Percentiles rank a stretch among this genome's conserved stretches.
phyloP scores from a whole-genome alignment of 1,284 basidiomycete genomes.

The Cryptococcus hybrid region DNA sequence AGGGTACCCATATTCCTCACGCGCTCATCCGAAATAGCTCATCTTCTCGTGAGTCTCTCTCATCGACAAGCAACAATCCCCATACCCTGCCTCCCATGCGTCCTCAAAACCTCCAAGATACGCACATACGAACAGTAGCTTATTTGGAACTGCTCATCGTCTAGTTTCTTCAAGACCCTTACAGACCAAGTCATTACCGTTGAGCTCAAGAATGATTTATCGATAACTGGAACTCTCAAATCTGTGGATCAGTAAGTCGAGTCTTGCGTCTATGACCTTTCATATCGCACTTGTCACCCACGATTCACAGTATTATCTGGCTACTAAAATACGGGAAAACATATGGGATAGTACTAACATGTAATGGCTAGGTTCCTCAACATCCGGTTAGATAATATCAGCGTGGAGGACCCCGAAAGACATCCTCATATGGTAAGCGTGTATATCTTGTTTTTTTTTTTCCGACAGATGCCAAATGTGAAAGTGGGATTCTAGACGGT shows the following conservation, averaged over 20 bases:
- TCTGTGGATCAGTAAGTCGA: slow-evolving; percentile 89
- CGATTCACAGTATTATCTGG: not conserved
- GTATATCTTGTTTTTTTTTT: not conserved
- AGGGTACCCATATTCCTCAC: too few relatives aligned
- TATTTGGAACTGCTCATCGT: too few relatives aligned
- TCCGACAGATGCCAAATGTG: not conserved
- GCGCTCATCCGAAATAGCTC: slow-evolving; percentile 16
- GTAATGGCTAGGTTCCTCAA: slow-evolving; percentile 76
- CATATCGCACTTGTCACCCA: not conserved
- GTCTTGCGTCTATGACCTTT: not conserved
- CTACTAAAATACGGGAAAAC: not conserved
- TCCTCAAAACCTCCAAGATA: too few relatives aligned
- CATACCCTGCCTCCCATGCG: too few relatives aligned
- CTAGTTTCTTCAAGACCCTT: slow-evolving; percentile 91
- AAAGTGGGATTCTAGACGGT: too few relatives aligned
- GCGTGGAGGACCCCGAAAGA: slow-evolving; percentile 84
- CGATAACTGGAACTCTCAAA: slow-evolving; percentile 93
- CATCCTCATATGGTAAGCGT: slow-evolving; percentile 92
- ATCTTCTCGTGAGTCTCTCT: slow-evolving; percentile 39
- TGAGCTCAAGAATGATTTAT: slow-evolving; percentile 98
- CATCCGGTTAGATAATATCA: slow-evolving; percentile 92
- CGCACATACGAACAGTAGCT: too few relatives aligned
- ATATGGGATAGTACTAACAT: not conserved
- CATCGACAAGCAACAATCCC: too few relatives aligned
- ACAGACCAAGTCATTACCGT: slow-evolving; percentile 96